Conservation (phyloP, 73 alveolate species). For the Durusdinium trenchii region DNA sequence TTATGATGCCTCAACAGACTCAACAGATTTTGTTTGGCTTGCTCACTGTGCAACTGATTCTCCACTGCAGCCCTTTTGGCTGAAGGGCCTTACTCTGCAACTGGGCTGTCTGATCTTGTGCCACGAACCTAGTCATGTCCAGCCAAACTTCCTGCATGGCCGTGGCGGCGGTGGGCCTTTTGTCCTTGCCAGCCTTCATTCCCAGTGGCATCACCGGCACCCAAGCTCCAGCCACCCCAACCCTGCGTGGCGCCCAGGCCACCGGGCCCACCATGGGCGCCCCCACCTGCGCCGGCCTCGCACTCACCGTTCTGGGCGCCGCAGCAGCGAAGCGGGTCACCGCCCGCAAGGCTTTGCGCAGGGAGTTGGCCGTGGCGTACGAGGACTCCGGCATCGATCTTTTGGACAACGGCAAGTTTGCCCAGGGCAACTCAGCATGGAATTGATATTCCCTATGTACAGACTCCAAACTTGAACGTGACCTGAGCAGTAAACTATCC, state of each 20-base stretch:
- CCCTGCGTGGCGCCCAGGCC: constrained; percentile 26
- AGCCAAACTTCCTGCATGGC: no score
- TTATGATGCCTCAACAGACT: not conserved
- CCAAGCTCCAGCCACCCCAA: constrained; percentile 23
- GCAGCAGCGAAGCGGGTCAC: constrained; percentile 29
- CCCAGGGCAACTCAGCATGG: constrained; percentile 53
- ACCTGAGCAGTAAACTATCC: no score
- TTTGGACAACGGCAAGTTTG: constrained; percentile 87
- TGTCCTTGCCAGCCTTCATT: constrained; percentile 21
- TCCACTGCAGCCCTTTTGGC: no score
- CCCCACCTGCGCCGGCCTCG: not conserved
- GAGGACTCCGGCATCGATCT: constrained; percentile 94
- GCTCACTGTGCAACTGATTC: no score
- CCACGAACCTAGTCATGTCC: no score
- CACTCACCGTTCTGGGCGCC: constrained; percentile 15
- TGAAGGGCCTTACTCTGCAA: no score
- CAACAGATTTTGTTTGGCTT: no score
- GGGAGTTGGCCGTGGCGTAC: constrained; percentile 92
- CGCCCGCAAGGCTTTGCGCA: constrained; percentile 70
- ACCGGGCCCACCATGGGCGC: constrained; percentile 17
- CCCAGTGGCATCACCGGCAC: constrained; percentile 54
- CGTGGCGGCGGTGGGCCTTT: constrained; percentile 50
- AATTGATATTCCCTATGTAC: not conserved
- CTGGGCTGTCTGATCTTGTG: no score
- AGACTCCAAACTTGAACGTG: not conserved